Base-by-base conservation (phyloP, 2,329 filamentous ascomycete genomes). In the Sclerotiophoma versabilis region DNA sequence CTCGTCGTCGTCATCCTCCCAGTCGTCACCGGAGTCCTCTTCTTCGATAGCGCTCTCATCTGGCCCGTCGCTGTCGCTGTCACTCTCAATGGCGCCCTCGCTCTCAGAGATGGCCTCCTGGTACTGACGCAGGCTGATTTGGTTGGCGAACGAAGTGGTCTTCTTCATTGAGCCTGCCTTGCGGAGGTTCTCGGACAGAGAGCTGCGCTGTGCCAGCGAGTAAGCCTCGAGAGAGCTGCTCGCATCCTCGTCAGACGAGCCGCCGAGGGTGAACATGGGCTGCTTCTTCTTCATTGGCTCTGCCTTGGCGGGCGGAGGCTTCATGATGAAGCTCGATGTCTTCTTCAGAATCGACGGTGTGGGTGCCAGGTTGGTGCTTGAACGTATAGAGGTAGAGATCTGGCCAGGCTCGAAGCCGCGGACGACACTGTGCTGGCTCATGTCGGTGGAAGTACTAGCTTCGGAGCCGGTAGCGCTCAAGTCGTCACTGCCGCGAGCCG, bases 351-450 rank as follows among this genome's bases (percentile, higher is more conserved):
- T 87, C 23, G 48, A 51, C 3, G 82, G 79, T 25, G 84, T 84
- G 10, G 82, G 79, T 30, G 83, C 79, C 11, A 88, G 77, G 61
- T 83, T 82, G 58, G 76, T 85, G 67, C 80, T 84, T 59, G 79
- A 88, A 62, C 87, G 84, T 66, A 87, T 86, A 0, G 87, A 90
- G 1, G 86, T 88, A 9, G 87, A 88, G 34, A 89, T 81, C 56
- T 88, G 86, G 22, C 89, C 88, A 2, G 90, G 91, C 5, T 90
- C 91, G 76, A 97, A 96, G 53, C 93, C 93, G 60, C 91, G 90
- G 46, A 96, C 88, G 53, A 96, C 84, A 59, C 88, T 93, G 56
- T 87, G 83, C 12, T 82, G 80, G 64, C 83, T 82, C 59, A 86
- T 76, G 43, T 85, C 84, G 10, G 84, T 86, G 1, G 83, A 83